Conservation (phyloP, 192 early-diverging fungal genomes). For the Coemansia sp. region DNA sequence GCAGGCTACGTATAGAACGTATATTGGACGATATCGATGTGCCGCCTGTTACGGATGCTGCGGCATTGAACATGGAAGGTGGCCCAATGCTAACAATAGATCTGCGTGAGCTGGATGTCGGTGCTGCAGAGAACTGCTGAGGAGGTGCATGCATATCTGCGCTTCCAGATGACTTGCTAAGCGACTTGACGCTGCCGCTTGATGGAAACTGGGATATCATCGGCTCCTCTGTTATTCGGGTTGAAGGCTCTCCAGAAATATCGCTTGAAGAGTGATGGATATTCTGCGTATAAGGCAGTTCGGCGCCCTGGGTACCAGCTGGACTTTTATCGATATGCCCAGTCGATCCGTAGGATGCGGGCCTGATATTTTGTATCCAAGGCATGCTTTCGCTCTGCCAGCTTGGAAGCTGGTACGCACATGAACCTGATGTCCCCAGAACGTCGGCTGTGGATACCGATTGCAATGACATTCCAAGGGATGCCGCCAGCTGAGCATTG, state of each 20-base stretch:
- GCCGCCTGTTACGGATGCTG: slow-evolving; percentile 18
- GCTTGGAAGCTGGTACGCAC: slow-evolving; percentile 40
- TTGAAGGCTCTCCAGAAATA: neutral
- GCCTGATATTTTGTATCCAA: slow-evolving; percentile 21
- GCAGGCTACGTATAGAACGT: slow-evolving; percentile 36
- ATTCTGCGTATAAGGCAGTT: slow-evolving; percentile 2
- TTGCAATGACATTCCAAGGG: slow-evolving; percentile 19
- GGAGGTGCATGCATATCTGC: neutral
- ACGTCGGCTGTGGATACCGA: slow-evolving; percentile 22
- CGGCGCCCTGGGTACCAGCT: slow-evolving; percentile 2
- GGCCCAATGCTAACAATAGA: slow-evolving; percentile 21
- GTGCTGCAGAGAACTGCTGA: neutral
- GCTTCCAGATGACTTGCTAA: neutral
- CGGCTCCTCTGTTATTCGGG: slow-evolving; percentile 16
- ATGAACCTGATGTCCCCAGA: slow-evolving; percentile 26
- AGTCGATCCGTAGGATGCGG: slow-evolving; percentile 23
- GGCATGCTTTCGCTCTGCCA: slow-evolving; percentile 49
- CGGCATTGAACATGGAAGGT: slow-evolving; percentile 25
- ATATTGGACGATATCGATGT: slow-evolving; percentile 34
- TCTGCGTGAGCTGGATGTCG: slow-evolving; percentile 11
- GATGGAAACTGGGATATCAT: slow-evolving; percentile 33
- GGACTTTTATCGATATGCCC: slow-evolving; percentile 25
- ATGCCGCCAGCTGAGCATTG: slow-evolving; percentile 22
- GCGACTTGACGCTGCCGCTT: neutral
- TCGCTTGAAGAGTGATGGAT: neutral